Percentiles rank a stretch among this genome's conserved stretches.
Evolutionary conservation across 108 stramenopile genomes (phyloP).

Genomic region (Schizochytrium sp.): DNA sequence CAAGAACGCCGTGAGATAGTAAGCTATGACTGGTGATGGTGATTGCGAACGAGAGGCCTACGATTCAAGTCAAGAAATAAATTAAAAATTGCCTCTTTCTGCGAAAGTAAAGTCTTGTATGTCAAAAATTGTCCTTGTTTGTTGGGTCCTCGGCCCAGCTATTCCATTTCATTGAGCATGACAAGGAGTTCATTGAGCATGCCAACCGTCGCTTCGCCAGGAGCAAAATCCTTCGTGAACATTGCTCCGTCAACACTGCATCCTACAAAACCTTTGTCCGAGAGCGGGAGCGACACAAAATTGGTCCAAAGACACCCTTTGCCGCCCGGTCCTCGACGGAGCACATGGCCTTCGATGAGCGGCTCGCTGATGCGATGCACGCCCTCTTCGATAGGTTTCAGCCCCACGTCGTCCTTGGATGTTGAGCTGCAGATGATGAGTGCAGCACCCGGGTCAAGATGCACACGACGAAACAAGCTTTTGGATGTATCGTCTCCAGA

Average conservation of each 20-base stretch:
- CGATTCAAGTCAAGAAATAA: too few relatives aligned
- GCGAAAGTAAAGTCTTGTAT: too few relatives aligned
- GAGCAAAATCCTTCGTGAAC: not conserved
- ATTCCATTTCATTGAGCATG: too few relatives aligned
- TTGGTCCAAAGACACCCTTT: not conserved
- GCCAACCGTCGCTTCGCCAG: not conserved
- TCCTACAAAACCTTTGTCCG: not conserved
- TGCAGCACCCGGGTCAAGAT: not conserved
- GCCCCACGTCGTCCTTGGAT: not conserved
- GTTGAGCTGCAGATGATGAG: not conserved
- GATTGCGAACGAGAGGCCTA: too few relatives aligned
- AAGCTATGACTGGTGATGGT: too few relatives aligned
- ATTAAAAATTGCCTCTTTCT: too few relatives aligned
- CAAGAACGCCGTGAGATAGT: too few relatives aligned
- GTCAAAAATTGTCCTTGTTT: too few relatives aligned
- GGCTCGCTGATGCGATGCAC: not conserved
- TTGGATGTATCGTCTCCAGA: not conserved
- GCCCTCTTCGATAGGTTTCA: not conserved
- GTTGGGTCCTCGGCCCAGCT: too few relatives aligned
- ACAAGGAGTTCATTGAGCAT: too few relatives aligned
- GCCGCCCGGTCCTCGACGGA: not conserved
- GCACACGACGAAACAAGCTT: not conserved
- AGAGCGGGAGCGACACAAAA: not conserved
- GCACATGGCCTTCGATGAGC: not conserved
- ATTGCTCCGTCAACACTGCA: not conserved